Percentiles rank a stretch among this genome's conserved stretches.
phyloP scores from a whole-genome alignment of 139 green algal species.

The Edaphochlamys debaryana region DNA sequence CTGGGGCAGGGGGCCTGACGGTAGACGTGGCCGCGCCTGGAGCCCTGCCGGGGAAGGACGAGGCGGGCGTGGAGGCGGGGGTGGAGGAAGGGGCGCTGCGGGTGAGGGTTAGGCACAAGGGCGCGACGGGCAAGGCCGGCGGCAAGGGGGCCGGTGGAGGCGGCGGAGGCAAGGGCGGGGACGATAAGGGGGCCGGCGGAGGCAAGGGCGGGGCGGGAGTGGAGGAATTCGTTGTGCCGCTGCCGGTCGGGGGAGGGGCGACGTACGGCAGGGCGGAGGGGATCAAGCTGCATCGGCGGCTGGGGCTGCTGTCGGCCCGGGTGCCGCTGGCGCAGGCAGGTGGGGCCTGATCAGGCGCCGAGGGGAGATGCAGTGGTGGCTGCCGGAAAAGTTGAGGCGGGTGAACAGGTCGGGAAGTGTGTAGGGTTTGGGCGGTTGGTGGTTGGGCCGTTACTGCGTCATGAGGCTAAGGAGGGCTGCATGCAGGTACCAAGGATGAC shows the following conservation, averaged over 20 bases:
- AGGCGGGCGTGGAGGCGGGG: neutral
- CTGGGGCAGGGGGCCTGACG: neutral
- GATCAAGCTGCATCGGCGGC: slow-evolving; percentile 23
- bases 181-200: no score
- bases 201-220: neutral
- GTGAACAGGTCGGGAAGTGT: no score
- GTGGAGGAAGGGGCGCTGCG: neutral
- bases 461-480: no score
- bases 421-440: no score
- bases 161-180: no score
- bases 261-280: neutral
- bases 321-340: neutral
- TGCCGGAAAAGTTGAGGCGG: no score
- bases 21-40: slow-evolving; percentile 12
- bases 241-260: slow-evolving; percentile 1
- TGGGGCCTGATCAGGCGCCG: no score
- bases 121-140: neutral
- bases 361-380: no score
- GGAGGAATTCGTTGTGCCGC: slow-evolving; percentile 3
- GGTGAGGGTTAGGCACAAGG: neutral
- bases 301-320: slow-evolving; percentile 33
- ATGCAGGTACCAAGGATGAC: no score
- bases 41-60: neutral
- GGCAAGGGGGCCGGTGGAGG: neutral
- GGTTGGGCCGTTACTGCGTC: no score